Conservation (phyloP, 2,329 filamentous ascomycete genomes). For the Trichoderma sp. region DNA sequence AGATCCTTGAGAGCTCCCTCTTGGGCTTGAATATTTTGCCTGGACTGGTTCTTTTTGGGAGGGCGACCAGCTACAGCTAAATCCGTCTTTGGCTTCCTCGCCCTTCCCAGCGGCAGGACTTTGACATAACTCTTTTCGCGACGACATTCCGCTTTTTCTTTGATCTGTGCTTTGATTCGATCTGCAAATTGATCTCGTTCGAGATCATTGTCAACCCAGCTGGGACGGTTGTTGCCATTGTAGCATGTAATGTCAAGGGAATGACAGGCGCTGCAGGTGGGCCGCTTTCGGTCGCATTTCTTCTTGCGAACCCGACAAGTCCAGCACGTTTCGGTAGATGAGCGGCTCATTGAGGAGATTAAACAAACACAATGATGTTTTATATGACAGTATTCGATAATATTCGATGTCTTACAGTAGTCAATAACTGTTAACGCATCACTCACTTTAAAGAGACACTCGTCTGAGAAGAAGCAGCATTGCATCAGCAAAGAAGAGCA, state of each 20-base stretch:
- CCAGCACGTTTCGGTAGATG: conserved; percentile 41
- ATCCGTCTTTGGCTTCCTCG: background rate
- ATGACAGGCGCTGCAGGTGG: conserved; percentile 47
- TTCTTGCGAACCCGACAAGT: conserved; percentile 57
- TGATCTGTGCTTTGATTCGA: conserved; percentile 30
- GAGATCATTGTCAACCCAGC: conserved; percentile 47
- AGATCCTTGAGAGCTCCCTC: too few species aligned
- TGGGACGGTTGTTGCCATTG: conserved; percentile 46
- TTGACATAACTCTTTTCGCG: conserved; percentile 35
- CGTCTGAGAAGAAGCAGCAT: background rate
- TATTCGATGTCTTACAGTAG: background rate
- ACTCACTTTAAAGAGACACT: background rate
- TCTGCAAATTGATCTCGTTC: conserved; percentile 30
- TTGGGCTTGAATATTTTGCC: background rate
- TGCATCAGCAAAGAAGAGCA: background rate
- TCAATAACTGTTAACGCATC: background rate
- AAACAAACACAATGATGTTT: too few species aligned
- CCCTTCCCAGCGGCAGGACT: conserved; percentile 3
- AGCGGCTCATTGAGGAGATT: background rate
- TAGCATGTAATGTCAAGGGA: conserved; percentile 51
- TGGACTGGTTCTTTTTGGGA: background rate
- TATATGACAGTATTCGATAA: background rate
- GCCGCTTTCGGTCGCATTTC: conserved; percentile 50
- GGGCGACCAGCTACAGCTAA: background rate
- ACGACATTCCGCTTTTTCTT: conserved; percentile 27